A percentile compares a stretch with the other conserved stretches of the same genome.
Conservation (phyloP, 176 grass and related monocot genomes). For the Dactylis glomerata region DNA sequence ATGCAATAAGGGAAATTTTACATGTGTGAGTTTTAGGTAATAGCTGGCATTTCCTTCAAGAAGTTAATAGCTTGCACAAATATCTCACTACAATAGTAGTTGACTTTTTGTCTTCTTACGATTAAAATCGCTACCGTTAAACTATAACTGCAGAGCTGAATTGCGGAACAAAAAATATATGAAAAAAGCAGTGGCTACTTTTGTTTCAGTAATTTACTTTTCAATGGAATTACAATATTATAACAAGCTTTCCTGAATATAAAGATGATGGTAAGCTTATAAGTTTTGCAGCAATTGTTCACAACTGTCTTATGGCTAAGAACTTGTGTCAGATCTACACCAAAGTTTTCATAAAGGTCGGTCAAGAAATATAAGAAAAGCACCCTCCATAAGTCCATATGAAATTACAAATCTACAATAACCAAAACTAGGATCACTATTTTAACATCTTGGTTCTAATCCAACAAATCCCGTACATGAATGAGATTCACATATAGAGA, state of each 20-base stretch:
- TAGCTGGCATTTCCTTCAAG: neutral
- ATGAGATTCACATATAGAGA: neutral
- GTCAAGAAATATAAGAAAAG: neutral
- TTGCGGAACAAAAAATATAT: neutral
- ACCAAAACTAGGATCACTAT: neutral
- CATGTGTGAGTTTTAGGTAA: no score
- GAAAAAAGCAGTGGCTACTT: neutral
- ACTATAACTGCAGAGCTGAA: neutral
- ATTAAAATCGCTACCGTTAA: neutral
- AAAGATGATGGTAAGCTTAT: neutral
- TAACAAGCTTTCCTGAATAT: neutral
- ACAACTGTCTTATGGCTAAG: neutral
- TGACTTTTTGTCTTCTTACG: neutral
- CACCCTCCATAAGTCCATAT: neutral
- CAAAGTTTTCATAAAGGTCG: neutral
- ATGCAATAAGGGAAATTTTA: no score
- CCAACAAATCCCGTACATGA: neutral
- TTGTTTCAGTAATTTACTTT: neutral
- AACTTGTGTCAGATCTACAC: neutral
- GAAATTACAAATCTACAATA: slow-evolving; percentile 13
- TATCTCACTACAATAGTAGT: neutral
- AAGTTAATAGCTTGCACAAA: neutral
- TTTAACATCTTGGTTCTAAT: neutral
- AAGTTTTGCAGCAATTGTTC: neutral
- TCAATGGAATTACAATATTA: neutral